Evolutionary conservation across 2,329 filamentous ascomycete genomes (phyloP).

Genomic region (Beauveria sp.): DNA sequence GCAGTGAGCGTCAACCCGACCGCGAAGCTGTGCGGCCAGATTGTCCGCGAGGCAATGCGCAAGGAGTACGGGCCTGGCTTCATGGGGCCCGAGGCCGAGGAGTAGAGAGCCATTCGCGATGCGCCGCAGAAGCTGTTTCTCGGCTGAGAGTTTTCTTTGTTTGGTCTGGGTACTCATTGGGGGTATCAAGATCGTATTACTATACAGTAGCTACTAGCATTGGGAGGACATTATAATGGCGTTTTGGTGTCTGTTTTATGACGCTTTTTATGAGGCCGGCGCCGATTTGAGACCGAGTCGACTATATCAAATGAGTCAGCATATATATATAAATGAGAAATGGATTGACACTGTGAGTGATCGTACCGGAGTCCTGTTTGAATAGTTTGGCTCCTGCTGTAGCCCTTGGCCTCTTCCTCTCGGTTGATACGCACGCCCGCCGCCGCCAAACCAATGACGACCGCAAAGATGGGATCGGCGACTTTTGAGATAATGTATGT

Average conservation of each 20-base stretch:
- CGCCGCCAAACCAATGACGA: constrained; percentile 48
- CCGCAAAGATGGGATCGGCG: constrained; percentile 51
- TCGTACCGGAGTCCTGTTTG: constrained; percentile 36
- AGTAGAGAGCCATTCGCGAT: neutral
- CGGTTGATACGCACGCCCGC: constrained; percentile 51
- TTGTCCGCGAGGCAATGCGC: constrained; percentile 62
- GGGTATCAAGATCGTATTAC: constrained; percentile 6
- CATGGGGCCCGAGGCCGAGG: constrained; percentile 24
- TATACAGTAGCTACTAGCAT: constrained; percentile 9
- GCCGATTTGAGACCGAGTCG: constrained; percentile 21
- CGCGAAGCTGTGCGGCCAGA: constrained; percentile 61
- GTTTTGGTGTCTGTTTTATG: neutral
- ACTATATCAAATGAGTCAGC: constrained; percentile 16
- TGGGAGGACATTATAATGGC: constrained; percentile 1
- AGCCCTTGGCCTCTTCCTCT: constrained; percentile 52
- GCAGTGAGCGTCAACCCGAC: constrained; percentile 61
- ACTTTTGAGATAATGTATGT: constrained; percentile 54
- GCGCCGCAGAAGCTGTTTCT: neutral
- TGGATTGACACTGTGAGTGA: neutral
- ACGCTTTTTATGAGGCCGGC: constrained; percentile 6
- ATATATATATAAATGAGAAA: constrained; percentile 3
- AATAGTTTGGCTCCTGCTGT: constrained; percentile 42
- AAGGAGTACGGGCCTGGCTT: constrained; percentile 55
- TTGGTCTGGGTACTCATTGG: neutral
- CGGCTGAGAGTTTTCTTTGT: neutral